A percentile compares a stretch with the other conserved stretches of the same genome.
Evolutionary conservation across 2,329 filamentous ascomycete genomes (phyloP).

Genomic region (Alternaria solani): DNA sequence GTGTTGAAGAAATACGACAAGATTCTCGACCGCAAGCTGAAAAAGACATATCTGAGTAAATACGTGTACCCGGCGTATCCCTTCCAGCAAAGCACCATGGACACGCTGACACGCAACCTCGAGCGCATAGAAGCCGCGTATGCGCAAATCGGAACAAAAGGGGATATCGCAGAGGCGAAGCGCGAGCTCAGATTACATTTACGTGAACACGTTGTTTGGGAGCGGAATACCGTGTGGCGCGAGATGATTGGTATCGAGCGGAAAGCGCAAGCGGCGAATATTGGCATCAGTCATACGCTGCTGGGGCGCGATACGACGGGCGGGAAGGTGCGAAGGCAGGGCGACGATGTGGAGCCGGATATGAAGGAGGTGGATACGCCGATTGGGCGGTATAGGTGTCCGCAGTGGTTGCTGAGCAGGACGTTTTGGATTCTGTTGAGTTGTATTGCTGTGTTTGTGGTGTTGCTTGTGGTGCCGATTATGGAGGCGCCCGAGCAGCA

Average conservation of each 20-base stretch:
- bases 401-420: conserved; percentile 82
- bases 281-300: conserved; percentile 79
- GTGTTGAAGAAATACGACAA: conserved; percentile 99
- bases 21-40: conserved; percentile 83
- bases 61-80: conserved; percentile 81
- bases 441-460: conserved; percentile 76
- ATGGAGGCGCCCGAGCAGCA: conserved; percentile 90
- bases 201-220: conserved; percentile 97
- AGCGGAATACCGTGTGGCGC: conserved; percentile 97
- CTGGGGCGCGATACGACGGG: conserved; percentile 77
- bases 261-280: conserved; percentile 90
- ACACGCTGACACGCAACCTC: conserved; percentile 75
- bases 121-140: conserved; percentile 79
- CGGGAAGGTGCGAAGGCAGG: conserved; percentile 76
- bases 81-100: conserved; percentile 77
- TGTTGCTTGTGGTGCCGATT: conserved; percentile 78
- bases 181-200: conserved; percentile 89
- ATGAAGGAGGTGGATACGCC: conserved; percentile 80
- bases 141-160: conserved; percentile 80
- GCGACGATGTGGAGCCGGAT: conserved; percentile 74
- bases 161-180: conserved; percentile 77
- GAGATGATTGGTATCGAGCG: conserved; percentile 99
- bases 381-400: conserved; percentile 77
- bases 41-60: conserved; percentile 75
- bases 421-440: conserved; percentile 79